Evolutionary conservation across 108 stramenopile genomes (phyloP), one percentile per base, ranked within the genome.

Genomic region (Skeletonema marinoi): DNA sequence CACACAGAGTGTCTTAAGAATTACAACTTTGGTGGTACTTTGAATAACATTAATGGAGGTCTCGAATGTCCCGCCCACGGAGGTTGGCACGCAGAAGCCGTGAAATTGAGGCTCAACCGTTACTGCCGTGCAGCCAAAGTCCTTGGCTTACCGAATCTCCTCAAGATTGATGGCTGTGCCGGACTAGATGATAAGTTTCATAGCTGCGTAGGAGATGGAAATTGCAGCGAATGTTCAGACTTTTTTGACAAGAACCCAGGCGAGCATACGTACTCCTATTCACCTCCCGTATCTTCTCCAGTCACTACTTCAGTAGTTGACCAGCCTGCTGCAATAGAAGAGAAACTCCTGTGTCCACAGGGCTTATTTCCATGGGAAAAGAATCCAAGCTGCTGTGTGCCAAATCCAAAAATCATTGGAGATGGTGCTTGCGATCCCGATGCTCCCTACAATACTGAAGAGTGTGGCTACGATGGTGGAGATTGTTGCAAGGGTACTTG

Each of bases 391-490:
- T 85, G 84, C 66, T 70, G 76, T 35, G 74, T 81, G 13, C 51
- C 66, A 6, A 68, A 78, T 39, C 46, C 76, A 2, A 46, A 39
- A 1, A 69, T 71, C 38, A 60, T 86, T 35, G 85, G 81, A 16
- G 78, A 87, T 63, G 86, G 82, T 7, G 60, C 63, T 7, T 87
- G 86, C 65, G 86, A 87, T 51, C 59, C 78, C 13, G 61, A 70
- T 59, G 71, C 51, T 19, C 65, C 59, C 19, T 84, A 87, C 65
- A 87, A 87, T 61, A 87, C 86, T 9, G 73, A 39, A 33, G 83
- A n/a, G 6, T 87, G 86, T 29, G 65, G 48, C 5, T 87, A 59
- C 61, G 86, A 87, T 75, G 83, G 83, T 12, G 86, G 86, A 12
- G 86, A 87, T 42, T 87, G 86, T 39, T 80, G 78, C 71, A 42